phyloP scores from a whole-genome alignment of 257 asterid genomes.

The Fraxinus anomala region DNA sequence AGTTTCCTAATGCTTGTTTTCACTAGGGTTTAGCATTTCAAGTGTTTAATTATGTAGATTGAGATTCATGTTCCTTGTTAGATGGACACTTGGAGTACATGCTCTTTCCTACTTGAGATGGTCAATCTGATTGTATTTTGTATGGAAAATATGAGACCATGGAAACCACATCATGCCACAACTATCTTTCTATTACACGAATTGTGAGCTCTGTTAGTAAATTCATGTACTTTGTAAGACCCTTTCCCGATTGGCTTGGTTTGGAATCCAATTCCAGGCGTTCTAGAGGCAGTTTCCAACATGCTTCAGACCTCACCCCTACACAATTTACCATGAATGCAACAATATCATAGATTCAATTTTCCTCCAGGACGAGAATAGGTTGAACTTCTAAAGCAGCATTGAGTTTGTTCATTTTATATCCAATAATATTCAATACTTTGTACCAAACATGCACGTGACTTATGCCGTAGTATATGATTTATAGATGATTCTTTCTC shows the following conservation, averaged over 20 bases:
- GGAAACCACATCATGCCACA: background rate
- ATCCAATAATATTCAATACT: background rate
- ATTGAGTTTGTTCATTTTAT: no score
- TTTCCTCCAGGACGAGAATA: background rate
- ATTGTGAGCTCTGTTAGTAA: background rate
- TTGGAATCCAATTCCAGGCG: background rate
- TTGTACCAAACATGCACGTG: no score
- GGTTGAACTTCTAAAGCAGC: background rate
- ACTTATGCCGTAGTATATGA: background rate
- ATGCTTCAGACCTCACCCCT: background rate
- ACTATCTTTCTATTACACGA: no score
- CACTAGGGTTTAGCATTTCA: background rate
- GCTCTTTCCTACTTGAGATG: background rate
- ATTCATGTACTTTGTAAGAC: background rate
- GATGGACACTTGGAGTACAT: no score
- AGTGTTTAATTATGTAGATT: background rate
- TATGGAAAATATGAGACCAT: background rate
- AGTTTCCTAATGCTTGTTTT: background rate
- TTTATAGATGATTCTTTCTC: background rate
- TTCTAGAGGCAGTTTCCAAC: background rate
- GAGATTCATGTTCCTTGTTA: background rate
- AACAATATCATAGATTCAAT: background rate
- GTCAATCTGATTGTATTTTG: background rate
- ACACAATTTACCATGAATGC: background rate
- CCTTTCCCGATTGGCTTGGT: background rate